Evolutionary conservation across 306 rosid species (phyloP).

Genomic region (Malus orientalis): DNA sequence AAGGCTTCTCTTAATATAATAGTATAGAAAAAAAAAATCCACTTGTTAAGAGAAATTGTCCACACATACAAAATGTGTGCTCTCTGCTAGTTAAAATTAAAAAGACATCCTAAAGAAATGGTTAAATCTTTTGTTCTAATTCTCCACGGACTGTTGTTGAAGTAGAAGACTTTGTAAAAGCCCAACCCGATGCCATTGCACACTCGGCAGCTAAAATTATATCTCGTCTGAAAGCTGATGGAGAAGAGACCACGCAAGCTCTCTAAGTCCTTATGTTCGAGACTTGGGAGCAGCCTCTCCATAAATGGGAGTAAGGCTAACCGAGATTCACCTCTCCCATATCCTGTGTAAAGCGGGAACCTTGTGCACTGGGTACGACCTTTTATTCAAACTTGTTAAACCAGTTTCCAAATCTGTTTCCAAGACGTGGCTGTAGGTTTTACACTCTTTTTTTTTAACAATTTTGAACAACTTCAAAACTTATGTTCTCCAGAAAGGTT

Average conservation of each 20-base stretch:
- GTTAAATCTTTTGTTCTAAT: conserved; percentile 4
- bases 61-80: too few species aligned
- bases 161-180: conserved; percentile 69
- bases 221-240: conserved; percentile 75
- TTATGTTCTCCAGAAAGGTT: not conserved
- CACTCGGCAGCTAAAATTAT: conserved; percentile 79
- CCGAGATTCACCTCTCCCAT: too few species aligned
- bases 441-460: not conserved
- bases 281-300: too few species aligned
- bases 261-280: conserved; percentile 86
- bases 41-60: too few species aligned
- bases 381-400: conserved; percentile 1
- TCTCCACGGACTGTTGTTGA: conserved; percentile 66
- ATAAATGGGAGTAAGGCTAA: too few species aligned
- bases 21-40: too few species aligned
- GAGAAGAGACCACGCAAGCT: conserved; percentile 76
- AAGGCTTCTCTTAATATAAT: too few species aligned
- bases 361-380: too few species aligned
- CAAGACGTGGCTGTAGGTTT: not conserved
- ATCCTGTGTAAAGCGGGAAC: too few species aligned
- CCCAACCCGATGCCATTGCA: conserved; percentile 86
- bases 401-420: not conserved
- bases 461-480: not conserved
- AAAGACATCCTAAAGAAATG: too few species aligned
- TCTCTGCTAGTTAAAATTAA: too few species aligned